phyloP scores from a whole-genome alignment of 139 green algal species.

The Chlorella vulgaris region DNA sequence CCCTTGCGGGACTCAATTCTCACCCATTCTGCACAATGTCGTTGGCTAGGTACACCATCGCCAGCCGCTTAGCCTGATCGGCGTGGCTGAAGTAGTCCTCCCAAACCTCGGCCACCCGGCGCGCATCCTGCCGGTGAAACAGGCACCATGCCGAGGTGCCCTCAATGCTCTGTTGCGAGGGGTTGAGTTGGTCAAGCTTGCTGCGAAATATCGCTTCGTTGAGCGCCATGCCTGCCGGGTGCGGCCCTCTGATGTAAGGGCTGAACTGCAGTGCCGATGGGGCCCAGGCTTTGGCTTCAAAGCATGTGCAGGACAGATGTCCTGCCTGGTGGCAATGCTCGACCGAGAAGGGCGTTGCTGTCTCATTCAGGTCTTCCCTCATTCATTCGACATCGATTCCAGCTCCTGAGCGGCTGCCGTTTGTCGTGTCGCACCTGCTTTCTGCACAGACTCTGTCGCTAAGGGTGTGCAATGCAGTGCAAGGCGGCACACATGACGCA shows the following conservation, averaged over 20 bases:
- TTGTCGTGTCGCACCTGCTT: too few relatives aligned
- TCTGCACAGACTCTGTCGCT: too few relatives aligned
- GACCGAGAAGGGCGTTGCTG: too few relatives aligned
- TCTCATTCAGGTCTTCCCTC: too few relatives aligned
- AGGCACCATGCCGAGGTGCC: constrained; percentile 50
- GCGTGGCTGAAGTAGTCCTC: constrained; percentile 51
- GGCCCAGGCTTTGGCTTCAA: too few relatives aligned
- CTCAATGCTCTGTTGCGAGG: constrained; percentile 70
- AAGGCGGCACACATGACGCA: not conserved
- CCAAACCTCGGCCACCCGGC: constrained; percentile 38
- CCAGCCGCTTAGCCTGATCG: constrained; percentile 48
- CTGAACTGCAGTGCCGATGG: too few relatives aligned
- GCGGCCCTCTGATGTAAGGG: not conserved
- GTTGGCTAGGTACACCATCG: constrained; percentile 78
- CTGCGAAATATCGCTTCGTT: constrained; percentile 34
- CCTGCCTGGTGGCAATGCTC: too few relatives aligned
- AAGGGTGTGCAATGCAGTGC: too few relatives aligned
- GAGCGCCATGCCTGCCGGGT: not conserved
- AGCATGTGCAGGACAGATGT: too few relatives aligned
- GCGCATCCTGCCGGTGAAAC: constrained; percentile 36
- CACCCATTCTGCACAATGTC: constrained; percentile 79
- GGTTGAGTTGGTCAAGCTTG: constrained; percentile 63
- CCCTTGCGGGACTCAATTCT: not conserved
- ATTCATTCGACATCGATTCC: too few relatives aligned
- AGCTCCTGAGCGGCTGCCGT: too few relatives aligned